These are phyloP conservation scores for Zymoseptoria brevis DNA, from an alignment of 2,329 filamentous ascomycete genomes.

Conservation along the genomic window DNA sequence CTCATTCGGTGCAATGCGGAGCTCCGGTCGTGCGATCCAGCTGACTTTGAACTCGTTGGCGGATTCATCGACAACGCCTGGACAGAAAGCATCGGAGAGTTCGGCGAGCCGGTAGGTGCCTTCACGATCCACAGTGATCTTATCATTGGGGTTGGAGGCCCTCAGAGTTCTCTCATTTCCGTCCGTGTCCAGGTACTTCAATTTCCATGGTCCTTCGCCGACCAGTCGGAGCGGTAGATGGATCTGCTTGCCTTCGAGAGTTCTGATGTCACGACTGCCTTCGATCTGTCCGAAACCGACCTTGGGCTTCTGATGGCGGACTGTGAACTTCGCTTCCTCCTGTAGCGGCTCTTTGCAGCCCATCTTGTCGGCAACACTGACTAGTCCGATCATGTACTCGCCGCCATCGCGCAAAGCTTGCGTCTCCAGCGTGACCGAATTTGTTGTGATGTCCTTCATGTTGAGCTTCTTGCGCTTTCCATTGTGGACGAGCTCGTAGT, in stretches of 20 bases:
- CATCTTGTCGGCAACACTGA: constrained; percentile 75
- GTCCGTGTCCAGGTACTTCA: constrained; percentile 56
- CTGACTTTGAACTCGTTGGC: constrained; percentile 70
- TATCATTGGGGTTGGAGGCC: constrained; percentile 29
- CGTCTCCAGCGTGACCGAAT: constrained; percentile 65
- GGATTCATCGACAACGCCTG: constrained; percentile 66
- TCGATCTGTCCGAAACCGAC: constrained; percentile 81
- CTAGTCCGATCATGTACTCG: constrained; percentile 80
- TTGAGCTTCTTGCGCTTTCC: constrained; percentile 70
- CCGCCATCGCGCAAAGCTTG: constrained; percentile 69
- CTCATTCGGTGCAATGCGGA: constrained; percentile 55
- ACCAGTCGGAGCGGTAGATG: constrained; percentile 75
- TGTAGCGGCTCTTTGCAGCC: constrained; percentile 81
- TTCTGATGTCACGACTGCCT: constrained; percentile 64
- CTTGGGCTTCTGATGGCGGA: constrained; percentile 80
- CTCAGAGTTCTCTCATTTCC: constrained; percentile 33
- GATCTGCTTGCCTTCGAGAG: constrained; percentile 66
- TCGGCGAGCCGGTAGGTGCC: constrained; percentile 75
- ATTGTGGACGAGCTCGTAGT: constrained; percentile 88
- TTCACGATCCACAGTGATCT: constrained; percentile 20
- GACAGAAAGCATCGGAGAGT: constrained; percentile 72
- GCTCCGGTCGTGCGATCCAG: constrained; percentile 74
- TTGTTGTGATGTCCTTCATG: constrained; percentile 54
- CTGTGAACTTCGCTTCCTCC: constrained; percentile 75
- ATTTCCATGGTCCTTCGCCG: constrained; percentile 75